Base-by-base conservation (phyloP, 106 monocot species). In the Acorus gramineus region DNA sequence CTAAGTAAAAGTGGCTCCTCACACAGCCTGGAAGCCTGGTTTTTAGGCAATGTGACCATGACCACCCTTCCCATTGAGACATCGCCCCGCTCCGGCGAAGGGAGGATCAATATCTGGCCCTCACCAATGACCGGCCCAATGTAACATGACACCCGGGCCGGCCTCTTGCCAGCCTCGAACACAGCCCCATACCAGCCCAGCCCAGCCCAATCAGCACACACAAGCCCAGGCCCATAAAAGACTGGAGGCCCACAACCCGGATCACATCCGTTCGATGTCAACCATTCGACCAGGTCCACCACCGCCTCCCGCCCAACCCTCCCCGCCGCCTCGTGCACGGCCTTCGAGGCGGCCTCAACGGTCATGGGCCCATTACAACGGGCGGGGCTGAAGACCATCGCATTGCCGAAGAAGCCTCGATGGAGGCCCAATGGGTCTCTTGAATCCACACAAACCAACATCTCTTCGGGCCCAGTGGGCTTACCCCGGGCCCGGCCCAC, bases 191-290 rank as follows among this genome's bases (percentile, higher is more conserved):
- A 49, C 0, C 57, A 47, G 57, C 42, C 2, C 58, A 69, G 11
- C 47, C 50, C 49, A 47, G 57, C 69, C 58, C 46, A 69, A 59
- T 69, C 50, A 59, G 59, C 69, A 7, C 69, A 69, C 14, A 69
- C 3, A 3, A 69, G 59, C 42, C 49, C 57, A 11, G 1, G 3
- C 45, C 43, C 14, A 11, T 7, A 14, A 14, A n/a, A 28, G 5
- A 44, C 6, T 8, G 3, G 10, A n/a, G 3, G 2, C 47, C 4
- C 7, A 4, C 8, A 4, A 47, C 14, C 55, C 14, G 3, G 49
- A 12, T n/a, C 8, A n/a, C 5, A 14, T 6, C 47, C 48, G 11
- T 59, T n/a, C 10, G 55, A 8, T 7, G 54, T 59, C 49, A 59
- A 12, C 69, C 69, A 69, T 28, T 50, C 14, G 45, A 69, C 10